Base-by-base conservation (phyloP, 768 basidiomycete species). In the Heimioporus sp. region DNA sequence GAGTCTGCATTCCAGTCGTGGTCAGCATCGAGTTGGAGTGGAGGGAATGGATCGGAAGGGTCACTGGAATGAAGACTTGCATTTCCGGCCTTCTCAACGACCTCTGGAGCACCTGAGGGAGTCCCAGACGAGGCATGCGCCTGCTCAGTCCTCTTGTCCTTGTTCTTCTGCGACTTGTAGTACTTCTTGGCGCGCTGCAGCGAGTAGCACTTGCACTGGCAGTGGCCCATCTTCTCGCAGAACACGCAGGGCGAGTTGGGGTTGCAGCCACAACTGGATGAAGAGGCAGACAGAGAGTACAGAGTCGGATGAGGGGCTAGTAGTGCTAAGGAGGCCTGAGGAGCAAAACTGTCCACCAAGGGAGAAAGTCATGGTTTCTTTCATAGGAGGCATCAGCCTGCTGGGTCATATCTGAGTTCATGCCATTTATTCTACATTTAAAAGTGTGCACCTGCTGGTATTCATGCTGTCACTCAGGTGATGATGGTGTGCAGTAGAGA, bases 1-100 rank as follows among this genome's bases (percentile, higher is more conserved):
- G 24, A 24, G 48, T 49, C 41, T 49, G 48, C 48, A 49, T 48
- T 48, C 38, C 47, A 48, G 19, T 41, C 9, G 13, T 20, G 9
- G 19, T 48, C 47, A 48, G 43, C 43, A 43, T 43, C 30, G 43
- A 43, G 30, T 17, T 30, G 43, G 12, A 42, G 41, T 6, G 41
- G 15, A 5, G 41, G 28, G 13, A 42, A 42, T 15, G 24, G 41
- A 4, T 42, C 41, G 16, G 41, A 28, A 10, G 38, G 38, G 5
- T 39, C 38, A 39, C 11, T 40, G 24, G 24, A 28, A 28, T 6
- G 24, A 28, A 28, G 24, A 28, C 24, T 28, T 28, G 24, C 24
- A 28, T 28, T 28, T 28, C 24, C 24, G 6, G 24, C 24, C 5
- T 6, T 28, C 6, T 28, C 37, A 19, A 17, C 17, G 1, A 38